phyloP scores from a whole-genome alignment of 352 stramenopile genomes.

The Phytophthora sansomeana region DNA sequence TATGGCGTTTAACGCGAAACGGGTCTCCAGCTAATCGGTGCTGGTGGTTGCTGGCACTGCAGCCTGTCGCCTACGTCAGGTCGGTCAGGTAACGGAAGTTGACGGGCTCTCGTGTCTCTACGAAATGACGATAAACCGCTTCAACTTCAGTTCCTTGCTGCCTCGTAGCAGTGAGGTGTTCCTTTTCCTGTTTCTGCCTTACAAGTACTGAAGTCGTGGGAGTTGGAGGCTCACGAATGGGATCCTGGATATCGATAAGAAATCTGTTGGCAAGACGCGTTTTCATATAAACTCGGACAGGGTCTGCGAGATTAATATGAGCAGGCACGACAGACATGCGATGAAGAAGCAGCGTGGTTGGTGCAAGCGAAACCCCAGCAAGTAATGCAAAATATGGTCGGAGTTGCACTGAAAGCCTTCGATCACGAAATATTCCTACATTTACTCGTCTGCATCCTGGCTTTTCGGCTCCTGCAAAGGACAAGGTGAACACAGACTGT shows the following conservation, averaged over 20 bases:
- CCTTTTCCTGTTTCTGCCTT: too few relatives aligned
- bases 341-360: neutral
- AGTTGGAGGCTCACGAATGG: neutral
- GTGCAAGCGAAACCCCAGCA: constrained; percentile 7
- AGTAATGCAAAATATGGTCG: constrained; percentile 9
- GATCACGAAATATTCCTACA: constrained; percentile 14
- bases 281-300: neutral
- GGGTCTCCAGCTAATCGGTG: constrained; percentile 1
- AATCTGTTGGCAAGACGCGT: neutral
- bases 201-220: too few relatives aligned
- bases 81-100: constrained; percentile 9
- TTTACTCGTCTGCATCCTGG: constrained; percentile 55
- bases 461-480: constrained; percentile 72
- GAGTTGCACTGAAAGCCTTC: constrained; percentile 4
- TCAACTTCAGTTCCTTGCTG: neutral
- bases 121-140: neutral
- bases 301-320: neutral
- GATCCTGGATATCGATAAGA: neutral
- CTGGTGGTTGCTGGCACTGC: neutral
- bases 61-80: constrained; percentile 7
- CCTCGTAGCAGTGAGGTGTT: too few relatives aligned
- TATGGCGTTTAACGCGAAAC: constrained; percentile 19
- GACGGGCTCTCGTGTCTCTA: constrained; percentile 4
- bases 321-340: constrained; percentile 11
- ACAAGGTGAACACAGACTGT: neutral